These are phyloP conservation scores for Tulasnella sp. DNA, from an alignment of 768 basidiomycete genomes.

Conservation along the genomic window DNA sequence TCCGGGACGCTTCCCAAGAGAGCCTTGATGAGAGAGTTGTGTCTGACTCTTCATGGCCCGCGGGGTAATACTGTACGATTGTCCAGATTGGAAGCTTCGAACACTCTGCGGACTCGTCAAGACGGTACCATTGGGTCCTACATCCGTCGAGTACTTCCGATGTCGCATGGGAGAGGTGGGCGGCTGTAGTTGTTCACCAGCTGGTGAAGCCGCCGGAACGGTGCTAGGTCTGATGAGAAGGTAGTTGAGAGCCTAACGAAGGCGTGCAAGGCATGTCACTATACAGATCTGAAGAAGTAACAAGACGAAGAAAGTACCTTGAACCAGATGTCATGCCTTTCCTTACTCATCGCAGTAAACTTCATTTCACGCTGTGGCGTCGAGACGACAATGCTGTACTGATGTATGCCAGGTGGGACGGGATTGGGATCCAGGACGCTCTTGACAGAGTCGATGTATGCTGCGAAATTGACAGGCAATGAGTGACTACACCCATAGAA, in stretches of 20 bases:
- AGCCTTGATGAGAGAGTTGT: slow-evolving; percentile 61
- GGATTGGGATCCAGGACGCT: slow-evolving; percentile 91
- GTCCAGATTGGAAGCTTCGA: slow-evolving; percentile 44
- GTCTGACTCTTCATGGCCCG: slow-evolving; percentile 70
- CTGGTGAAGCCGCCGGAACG: slow-evolving; percentile 23
- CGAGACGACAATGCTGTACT: slow-evolving; percentile 85
- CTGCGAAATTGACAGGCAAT: slow-evolving; percentile 33
- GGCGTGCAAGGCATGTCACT: background rate
- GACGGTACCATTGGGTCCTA: slow-evolving; percentile 14
- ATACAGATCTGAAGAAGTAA: slow-evolving; percentile 5
- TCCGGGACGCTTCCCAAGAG: slow-evolving; percentile 74
- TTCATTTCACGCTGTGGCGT: slow-evolving; percentile 96
- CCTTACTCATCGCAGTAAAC: slow-evolving; percentile 91
- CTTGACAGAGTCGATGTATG: slow-evolving; percentile 86
- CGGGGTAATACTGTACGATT: slow-evolving; percentile 66
- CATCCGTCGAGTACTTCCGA: slow-evolving; percentile 13
- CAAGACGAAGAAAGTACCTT: slow-evolving; percentile 45
- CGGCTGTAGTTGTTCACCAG: slow-evolving; percentile 20
- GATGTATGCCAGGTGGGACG: slow-evolving; percentile 87
- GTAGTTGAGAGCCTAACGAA: slow-evolving; percentile 73
- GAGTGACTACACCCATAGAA: background rate
- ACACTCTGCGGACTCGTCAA: slow-evolving; percentile 58
- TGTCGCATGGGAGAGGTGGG: slow-evolving; percentile 17
- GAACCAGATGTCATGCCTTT: slow-evolving; percentile 95
- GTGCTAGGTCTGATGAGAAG: slow-evolving; percentile 63